Evolutionary conservation across 768 basidiomycete species (phyloP).

Genomic region (Hemileccinum impolitum): DNA sequence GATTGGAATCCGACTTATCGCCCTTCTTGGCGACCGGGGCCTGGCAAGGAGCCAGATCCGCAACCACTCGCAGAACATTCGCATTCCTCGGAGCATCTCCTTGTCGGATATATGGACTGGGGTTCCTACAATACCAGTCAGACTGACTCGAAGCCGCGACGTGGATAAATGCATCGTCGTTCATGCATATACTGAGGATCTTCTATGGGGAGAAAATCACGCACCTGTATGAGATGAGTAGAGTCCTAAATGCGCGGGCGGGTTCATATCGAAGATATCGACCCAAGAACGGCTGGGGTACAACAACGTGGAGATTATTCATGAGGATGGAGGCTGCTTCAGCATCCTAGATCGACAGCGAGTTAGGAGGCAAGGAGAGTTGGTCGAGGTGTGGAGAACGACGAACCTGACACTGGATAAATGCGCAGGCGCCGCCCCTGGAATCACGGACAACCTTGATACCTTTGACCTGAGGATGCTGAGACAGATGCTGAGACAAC

Average conservation of each 20-base stretch:
- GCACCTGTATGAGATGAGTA: conserved; percentile 74
- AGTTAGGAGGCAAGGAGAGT: neutral
- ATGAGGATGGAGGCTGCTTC: conserved; percentile 57
- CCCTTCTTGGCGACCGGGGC: conserved; percentile 33
- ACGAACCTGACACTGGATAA: conserved; percentile 79
- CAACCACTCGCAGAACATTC: conserved; percentile 17
- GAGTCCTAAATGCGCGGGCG: conserved; percentile 70
- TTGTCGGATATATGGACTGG: conserved; percentile 21
- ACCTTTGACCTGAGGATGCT: conserved; percentile 60
- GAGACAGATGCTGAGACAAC: conserved; percentile 64
- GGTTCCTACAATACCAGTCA: conserved; percentile 14
- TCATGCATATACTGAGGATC: conserved; percentile 13
- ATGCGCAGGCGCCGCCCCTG: conserved; percentile 78
- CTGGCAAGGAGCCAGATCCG: conserved; percentile 38
- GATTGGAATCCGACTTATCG: conserved; percentile 61
- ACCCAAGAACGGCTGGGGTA: conserved; percentile 66
- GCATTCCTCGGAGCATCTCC: conserved; percentile 14
- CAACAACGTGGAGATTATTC: conserved; percentile 50
- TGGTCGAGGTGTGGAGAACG: neutral
- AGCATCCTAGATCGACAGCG: conserved; percentile 43
- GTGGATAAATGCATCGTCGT: conserved; percentile 21
- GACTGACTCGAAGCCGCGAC: neutral
- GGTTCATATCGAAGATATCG: conserved; percentile 73
- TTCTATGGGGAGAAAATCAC: conserved; percentile 5
- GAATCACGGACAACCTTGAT: conserved; percentile 72